phyloP scores from a whole-genome alignment of 257 asterid genomes.

The Gentiana straminea region DNA sequence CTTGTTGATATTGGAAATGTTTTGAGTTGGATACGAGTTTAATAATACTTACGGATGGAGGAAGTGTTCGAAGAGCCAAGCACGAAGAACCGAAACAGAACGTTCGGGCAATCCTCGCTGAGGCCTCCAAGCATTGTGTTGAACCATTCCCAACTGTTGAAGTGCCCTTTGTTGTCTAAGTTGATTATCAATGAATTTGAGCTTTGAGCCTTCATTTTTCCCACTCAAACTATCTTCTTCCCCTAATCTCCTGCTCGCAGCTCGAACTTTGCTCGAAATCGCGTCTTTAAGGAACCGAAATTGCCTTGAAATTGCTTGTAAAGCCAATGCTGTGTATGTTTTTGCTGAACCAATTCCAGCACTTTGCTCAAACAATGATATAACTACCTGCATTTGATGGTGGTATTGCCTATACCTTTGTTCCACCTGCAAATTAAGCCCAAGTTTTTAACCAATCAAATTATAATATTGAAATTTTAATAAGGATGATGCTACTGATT shows the following conservation, averaged over 20 bases:
- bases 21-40: no score
- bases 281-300: conserved; percentile 93
- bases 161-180: conserved; percentile 85
- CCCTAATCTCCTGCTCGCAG: conserved; percentile 68
- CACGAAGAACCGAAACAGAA: conserved; percentile 90
- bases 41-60: conserved; percentile 70
- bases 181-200: conserved; percentile 85
- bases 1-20: no score
- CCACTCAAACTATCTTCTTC: conserved; percentile 60
- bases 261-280: conserved; percentile 55
- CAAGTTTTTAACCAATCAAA: neutral
- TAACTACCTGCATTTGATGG: conserved; percentile 84
- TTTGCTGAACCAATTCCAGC: conserved; percentile 79
- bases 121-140: conserved; percentile 99
- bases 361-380: conserved; percentile 88
- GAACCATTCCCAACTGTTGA: conserved; percentile 97
- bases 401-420: conserved; percentile 93
- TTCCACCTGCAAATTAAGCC: conserved; percentile 47
- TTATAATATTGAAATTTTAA: no score
- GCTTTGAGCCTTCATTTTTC: conserved; percentile 71
- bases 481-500: no score
- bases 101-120: conserved; percentile 95
- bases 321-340: conserved; percentile 80
- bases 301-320: conserved; percentile 87
- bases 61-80: conserved; percentile 98